Base-by-base conservation (phyloP, 441 rosid species). In the Melastoma candidum region DNA sequence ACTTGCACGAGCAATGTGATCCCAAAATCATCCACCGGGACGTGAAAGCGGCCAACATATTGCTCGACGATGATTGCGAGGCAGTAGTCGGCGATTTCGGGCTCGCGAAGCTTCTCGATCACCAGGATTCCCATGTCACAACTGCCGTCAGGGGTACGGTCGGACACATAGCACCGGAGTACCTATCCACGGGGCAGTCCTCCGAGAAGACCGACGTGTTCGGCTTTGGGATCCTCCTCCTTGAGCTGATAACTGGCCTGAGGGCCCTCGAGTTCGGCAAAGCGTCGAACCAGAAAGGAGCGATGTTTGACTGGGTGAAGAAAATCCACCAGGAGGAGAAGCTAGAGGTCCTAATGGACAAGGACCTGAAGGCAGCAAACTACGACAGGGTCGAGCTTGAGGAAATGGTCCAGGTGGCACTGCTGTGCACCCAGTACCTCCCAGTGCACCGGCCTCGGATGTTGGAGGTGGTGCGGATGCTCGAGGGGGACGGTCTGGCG, bases 201-300 rank as follows among this genome's bases (percentile, higher is more conserved):
- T 62, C 66, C 2, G 66, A 62, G 54, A 62, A 62, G 53, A 62
- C 66, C 1, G 66, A 62, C 22, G 66, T 62, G 53, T 62, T 62
- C 6, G 59, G 66, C 4, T 62, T 62, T 46, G 66, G 66, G 48
- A 62, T 62, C 44, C 66, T 62, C 12, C 45, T 62, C 25, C 66
- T 62, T 2, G 66, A 62, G 26, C 10, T 62, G 51, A 54, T 62
- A 48, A 62, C 66, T 7, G 66, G 66, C 26, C 66, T 54, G 44
- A 48, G 66, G 44, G 66, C 66, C 3, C 36, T 62, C 6, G 66
- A 62, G 49, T 62, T 62, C 5, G 59, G 66, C 26, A 62, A 62
- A 53, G 66, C 66, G 24, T 54, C 66, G 7, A 62, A 62, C 45
- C 66, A 62, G 59, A 62, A 54, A 54, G 66, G 66, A 53, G 66